phyloP scores from a whole-genome alignment of 331 rosid genomes.

The Prunus yedoensis region DNA sequence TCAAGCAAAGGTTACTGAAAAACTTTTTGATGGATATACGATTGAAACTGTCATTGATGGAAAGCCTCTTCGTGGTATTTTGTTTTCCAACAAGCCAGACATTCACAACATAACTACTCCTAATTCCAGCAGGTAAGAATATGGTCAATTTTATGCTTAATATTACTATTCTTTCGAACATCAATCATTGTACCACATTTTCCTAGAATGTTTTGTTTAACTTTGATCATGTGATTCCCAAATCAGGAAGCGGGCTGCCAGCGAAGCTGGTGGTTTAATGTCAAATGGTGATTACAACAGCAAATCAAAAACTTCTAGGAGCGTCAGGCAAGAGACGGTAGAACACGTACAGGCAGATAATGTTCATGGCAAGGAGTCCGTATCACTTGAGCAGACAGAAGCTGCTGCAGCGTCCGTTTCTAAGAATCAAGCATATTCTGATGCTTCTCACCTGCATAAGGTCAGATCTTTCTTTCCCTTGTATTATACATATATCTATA shows the following conservation, averaged over 20 bases:
- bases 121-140: conserved; percentile 49
- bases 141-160: background rate
- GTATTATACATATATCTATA: background rate
- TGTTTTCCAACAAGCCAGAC: conserved; percentile 59
- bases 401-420: conserved; percentile 33
- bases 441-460: conserved; percentile 46
- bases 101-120: conserved; percentile 31
- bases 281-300: conserved; percentile 50
- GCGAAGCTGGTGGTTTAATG: conserved; percentile 42
- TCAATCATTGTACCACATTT: background rate
- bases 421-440: conserved; percentile 39
- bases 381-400: conserved; percentile 36
- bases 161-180: background rate
- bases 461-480: conserved; percentile 35
- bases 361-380: conserved; percentile 33
- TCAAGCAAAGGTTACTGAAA: conserved; percentile 73
- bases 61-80: conserved; percentile 78
- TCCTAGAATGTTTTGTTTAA: background rate
- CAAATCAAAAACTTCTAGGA: conserved; percentile 47
- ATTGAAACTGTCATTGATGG: conserved; percentile 92
- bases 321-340: conserved; percentile 37
- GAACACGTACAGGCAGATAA: conserved; percentile 30
- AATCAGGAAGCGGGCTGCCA: conserved; percentile 71
- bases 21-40: conserved; percentile 52
- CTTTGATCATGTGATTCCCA: conserved; percentile 14